These are phyloP conservation scores for Exophiala xenobiotica DNA, from an alignment of 2,329 filamentous ascomycete species.

Conservation along the genomic window DNA sequence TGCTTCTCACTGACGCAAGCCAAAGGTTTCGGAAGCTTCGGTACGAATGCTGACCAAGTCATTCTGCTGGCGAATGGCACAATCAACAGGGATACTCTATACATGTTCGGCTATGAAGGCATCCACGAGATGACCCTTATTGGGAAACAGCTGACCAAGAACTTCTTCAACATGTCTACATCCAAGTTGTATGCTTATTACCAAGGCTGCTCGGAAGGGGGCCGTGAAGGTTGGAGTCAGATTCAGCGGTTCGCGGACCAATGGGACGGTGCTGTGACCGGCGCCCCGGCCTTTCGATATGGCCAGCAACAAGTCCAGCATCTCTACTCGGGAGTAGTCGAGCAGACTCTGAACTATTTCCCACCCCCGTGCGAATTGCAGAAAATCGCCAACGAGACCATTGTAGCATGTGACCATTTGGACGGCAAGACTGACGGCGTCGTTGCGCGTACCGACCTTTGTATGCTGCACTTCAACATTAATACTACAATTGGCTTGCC, in stretches of 20 bases:
- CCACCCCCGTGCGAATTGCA: conserved; percentile 49
- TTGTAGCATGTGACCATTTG: conserved; percentile 55
- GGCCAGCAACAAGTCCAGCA: conserved; percentile 47
- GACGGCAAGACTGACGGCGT: conserved; percentile 58
- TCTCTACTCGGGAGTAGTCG: conserved; percentile 40
- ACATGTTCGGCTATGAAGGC: conserved; percentile 54
- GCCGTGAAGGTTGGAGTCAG: conserved; percentile 54
- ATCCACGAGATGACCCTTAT: conserved; percentile 53
- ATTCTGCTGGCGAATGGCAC: conserved; percentile 44
- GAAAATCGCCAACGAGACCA: conserved; percentile 56
- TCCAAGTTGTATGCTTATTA: conserved; percentile 48
- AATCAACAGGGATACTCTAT: conserved; percentile 50
- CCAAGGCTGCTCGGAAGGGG: conserved; percentile 57
- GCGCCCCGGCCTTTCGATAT: conserved; percentile 50
- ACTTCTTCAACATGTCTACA: conserved; percentile 40
- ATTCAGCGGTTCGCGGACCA: conserved; percentile 51
- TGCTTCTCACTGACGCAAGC: background rate
- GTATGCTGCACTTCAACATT: conserved; percentile 48
- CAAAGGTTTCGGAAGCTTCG: conserved; percentile 38
- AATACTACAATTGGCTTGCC: conserved; percentile 47
- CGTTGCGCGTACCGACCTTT: conserved; percentile 51
- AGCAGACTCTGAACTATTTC: conserved; percentile 44
- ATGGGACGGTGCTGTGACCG: conserved; percentile 48
- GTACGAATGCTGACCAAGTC: conserved; percentile 39
- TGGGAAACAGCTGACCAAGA: conserved; percentile 46